phyloP scores from a whole-genome alignment of 2,329 filamentous ascomycete genomes.

The Pestalotiopsis sp. region DNA sequence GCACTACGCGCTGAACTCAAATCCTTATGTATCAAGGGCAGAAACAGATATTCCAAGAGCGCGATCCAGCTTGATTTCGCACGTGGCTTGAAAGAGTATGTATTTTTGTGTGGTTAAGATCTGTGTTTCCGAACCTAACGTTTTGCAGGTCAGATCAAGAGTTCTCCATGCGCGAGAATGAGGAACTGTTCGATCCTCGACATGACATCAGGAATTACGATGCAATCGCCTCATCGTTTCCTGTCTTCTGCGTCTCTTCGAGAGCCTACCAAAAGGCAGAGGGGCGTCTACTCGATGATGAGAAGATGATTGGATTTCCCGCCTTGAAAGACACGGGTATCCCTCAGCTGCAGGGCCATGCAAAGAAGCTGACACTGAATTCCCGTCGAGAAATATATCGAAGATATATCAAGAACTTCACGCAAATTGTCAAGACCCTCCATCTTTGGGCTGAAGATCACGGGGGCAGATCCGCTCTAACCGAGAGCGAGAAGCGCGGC shows the following conservation, averaged over 20 bases:
- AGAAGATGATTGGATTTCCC: conserved; percentile 53
- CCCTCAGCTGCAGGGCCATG: conserved; percentile 61
- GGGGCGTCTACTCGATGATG: conserved; percentile 53
- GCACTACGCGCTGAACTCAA: conserved; percentile 35
- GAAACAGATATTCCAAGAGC: conserved; percentile 58
- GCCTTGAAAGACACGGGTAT: conserved; percentile 59
- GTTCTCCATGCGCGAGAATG: conserved; percentile 51
- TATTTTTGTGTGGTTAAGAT: conserved; percentile 37
- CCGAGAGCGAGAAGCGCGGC: neutral
- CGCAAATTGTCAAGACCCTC: conserved; percentile 43
- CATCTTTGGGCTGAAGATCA: conserved; percentile 30
- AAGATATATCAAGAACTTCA: conserved; percentile 54
- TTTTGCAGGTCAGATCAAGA: conserved; percentile 55
- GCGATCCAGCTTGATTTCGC: conserved; percentile 63
- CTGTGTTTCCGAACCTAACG: conserved; percentile 2
- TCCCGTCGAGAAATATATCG: conserved; percentile 41
- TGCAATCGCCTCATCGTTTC: conserved; percentile 54
- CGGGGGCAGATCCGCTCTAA: conserved; percentile 27
- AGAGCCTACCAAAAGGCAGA: conserved; percentile 65
- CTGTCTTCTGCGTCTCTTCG: conserved; percentile 68
- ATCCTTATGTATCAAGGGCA: conserved; percentile 50
- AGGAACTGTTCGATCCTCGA: conserved; percentile 56
- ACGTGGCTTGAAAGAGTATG: conserved; percentile 48
- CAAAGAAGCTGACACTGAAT: conserved; percentile 56
- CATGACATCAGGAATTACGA: conserved; percentile 61